Evolutionary conservation across 352 stramenopile genomes (phyloP).

Genomic region (Phytophthora idaei): DNA sequence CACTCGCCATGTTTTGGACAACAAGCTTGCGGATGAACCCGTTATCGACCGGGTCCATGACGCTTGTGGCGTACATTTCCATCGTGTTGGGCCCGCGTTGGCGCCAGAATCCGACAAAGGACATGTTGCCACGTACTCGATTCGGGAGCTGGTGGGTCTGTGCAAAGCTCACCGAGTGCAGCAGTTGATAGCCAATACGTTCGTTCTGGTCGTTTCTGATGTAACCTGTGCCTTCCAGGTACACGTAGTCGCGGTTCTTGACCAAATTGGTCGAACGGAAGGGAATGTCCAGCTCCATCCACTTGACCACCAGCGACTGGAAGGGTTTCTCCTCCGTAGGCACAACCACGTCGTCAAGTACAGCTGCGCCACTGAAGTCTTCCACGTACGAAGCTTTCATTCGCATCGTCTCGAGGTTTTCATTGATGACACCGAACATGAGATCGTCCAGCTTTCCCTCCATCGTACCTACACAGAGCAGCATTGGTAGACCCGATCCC

Average conservation of each 20-base stretch:
- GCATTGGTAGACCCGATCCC: slow-evolving; percentile 33
- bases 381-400: slow-evolving; percentile 54
- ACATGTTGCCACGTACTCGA: slow-evolving; percentile 48
- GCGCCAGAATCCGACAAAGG: slow-evolving; percentile 43
- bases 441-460: slow-evolving; percentile 55
- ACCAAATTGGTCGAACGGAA: slow-evolving; percentile 40
- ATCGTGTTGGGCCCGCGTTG: slow-evolving; percentile 25
- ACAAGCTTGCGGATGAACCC: slow-evolving; percentile 20
- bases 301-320: slow-evolving; percentile 49
- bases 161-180: slow-evolving; percentile 54
- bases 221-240: slow-evolving; percentile 57
- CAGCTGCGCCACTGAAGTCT: slow-evolving; percentile 40
- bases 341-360: slow-evolving; percentile 41
- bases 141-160: slow-evolving; percentile 32
- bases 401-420: slow-evolving; percentile 46
- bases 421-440: slow-evolving; percentile 50
- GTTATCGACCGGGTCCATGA: slow-evolving; percentile 24
- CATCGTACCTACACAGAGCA: slow-evolving; percentile 50
- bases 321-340: slow-evolving; percentile 43
- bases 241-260: slow-evolving; percentile 63
- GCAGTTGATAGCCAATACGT: slow-evolving; percentile 56
- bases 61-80: slow-evolving; percentile 17
- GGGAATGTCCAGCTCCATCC: slow-evolving; percentile 41
- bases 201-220: slow-evolving; percentile 38
- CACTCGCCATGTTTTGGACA: slow-evolving; percentile 11